Conservation (phyloP, 768 basidiomycete species). For the Candolleomyces efflorescens region DNA sequence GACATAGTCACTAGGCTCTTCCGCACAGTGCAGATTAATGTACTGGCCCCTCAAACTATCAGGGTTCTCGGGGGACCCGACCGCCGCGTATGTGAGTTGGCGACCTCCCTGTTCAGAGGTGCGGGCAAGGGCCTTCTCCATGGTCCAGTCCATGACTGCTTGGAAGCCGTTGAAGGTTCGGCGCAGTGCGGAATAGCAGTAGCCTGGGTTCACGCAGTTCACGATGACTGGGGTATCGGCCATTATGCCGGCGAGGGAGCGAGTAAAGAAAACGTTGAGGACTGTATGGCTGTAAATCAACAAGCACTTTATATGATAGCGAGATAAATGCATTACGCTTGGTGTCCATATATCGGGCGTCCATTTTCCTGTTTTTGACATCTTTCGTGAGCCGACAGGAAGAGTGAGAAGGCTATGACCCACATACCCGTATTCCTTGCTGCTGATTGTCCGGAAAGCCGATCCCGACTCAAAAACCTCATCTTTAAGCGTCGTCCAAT, state of each 20-base stretch:
- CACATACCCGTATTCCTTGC: slow-evolving; percentile 15
- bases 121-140: slow-evolving; percentile 31
- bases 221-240: slow-evolving; percentile 26
- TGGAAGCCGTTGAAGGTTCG: slow-evolving; percentile 16
- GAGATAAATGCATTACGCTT: not conserved
- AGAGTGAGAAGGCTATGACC: too few relatives aligned
- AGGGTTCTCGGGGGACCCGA: slow-evolving; percentile 17
- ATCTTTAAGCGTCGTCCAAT: slow-evolving; percentile 19
- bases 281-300: slow-evolving; percentile 20
- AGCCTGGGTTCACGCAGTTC: slow-evolving; percentile 38
- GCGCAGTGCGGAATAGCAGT: slow-evolving; percentile 33
- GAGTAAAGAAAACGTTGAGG: slow-evolving; percentile 37
- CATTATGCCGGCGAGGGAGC: slow-evolving; percentile 31
- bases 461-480: slow-evolving; percentile 16
- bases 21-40: slow-evolving; percentile 18
- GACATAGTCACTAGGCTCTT: slow-evolving; percentile 26
- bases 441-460: slow-evolving; percentile 25
- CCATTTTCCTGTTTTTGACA: not conserved
- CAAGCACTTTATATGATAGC: not conserved
- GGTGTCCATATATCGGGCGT: not conserved
- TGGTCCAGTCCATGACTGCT: slow-evolving; percentile 15
- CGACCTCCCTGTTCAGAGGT: slow-evolving; percentile 35
- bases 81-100: slow-evolving; percentile 27
- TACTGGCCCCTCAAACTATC: slow-evolving; percentile 26
- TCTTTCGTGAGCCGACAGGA: not conserved